Evolutionary conservation across 805 yeast genomes (phyloP), one percentile per base, ranked within the genome.

Genomic region (Pichia kluyveri): DNA sequence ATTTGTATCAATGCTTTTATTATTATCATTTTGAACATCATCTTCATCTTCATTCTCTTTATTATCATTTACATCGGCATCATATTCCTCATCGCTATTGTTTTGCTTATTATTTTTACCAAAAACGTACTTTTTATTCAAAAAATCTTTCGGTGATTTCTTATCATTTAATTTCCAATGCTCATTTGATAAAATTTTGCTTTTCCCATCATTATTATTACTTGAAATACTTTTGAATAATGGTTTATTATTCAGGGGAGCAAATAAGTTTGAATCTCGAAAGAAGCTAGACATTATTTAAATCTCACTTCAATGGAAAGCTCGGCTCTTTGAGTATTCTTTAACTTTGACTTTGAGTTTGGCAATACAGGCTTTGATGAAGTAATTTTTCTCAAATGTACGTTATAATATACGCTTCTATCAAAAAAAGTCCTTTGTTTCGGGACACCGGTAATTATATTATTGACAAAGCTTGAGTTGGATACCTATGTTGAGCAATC

Each of bases 261-360:
- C 42, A 37, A 44, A 44, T 23, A 41, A 26, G 31, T 44, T 48
- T 11, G 58, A 44, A 31, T 54, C 57, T 30, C 51, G 44, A 27
- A 56, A 56, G 28, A 56, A 54, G 2, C 39, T 46, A 8, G 56
- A 48, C 59, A 56, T 52, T 28, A 8, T 9, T 9, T 17, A 18
- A 37, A 37, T 10, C 19, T 9, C 1, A 30, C 5, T 30, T 30
- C 32, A 30, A 30, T 5, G 5, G 5, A 4, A 23, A 23, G 7
- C 26, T 23, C 23, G 23, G 32, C 32, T 30, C 5, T 30, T 6
- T 30, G 3, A 26, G 26, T 23, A 23, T 23, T 23, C 7, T 5
- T 5, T 23, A 23, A 23, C 7, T 23, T 19, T 19, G 23, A 19
- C 23, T 19, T 19, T n/a, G n/a, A n/a, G n/a, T n/a, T n/a, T 23